Evolutionary conservation across 1,284 basidiomycete genomes (phyloP).

Genomic region (Phylloporus gajari): DNA sequence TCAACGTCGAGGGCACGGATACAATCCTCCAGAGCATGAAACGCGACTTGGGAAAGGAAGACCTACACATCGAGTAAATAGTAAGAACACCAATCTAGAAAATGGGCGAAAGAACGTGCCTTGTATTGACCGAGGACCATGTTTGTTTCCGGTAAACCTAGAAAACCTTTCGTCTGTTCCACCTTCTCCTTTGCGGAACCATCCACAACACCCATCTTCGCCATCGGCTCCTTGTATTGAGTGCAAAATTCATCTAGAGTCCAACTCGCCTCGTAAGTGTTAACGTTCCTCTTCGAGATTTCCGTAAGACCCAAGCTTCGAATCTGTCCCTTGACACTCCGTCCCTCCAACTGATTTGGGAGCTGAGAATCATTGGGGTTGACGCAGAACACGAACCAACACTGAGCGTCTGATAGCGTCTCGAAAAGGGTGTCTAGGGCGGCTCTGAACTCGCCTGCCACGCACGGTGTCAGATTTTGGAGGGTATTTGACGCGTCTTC

Average conservation of each 20-base stretch:
- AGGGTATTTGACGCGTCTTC: constrained; percentile 52
- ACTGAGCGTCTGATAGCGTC: constrained; percentile 89
- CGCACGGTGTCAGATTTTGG: constrained; percentile 66
- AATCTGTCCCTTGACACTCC: constrained; percentile 92
- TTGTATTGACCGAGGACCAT: constrained; percentile 85
- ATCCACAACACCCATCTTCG: constrained; percentile 56
- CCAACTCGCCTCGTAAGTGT: constrained; percentile 86
- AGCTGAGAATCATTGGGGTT: constrained; percentile 96
- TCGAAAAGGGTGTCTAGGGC: constrained; percentile 89
- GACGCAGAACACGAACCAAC: constrained; percentile 93
- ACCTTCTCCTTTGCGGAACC: constrained; percentile 65
- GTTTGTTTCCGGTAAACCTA: constrained; percentile 78
- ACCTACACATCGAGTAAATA: constrained; percentile 61
- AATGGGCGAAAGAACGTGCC: constrained; percentile 45
- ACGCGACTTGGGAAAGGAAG: constrained; percentile 88
- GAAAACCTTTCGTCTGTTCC: constrained; percentile 68
- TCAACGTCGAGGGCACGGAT: constrained; percentile 86
- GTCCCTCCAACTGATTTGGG: constrained; percentile 92
- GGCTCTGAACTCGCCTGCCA: constrained; percentile 88
- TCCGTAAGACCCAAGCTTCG: constrained; percentile 84
- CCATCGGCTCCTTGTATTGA: constrained; percentile 76
- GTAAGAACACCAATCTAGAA: background rate
- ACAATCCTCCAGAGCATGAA: constrained; percentile 91
- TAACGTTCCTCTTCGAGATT: constrained; percentile 75
- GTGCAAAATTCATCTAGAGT: constrained; percentile 89